These are phyloP conservation scores for Hericium rajendrae DNA, from an alignment of 768 basidiomycete species.

Conservation along the genomic window DNA sequence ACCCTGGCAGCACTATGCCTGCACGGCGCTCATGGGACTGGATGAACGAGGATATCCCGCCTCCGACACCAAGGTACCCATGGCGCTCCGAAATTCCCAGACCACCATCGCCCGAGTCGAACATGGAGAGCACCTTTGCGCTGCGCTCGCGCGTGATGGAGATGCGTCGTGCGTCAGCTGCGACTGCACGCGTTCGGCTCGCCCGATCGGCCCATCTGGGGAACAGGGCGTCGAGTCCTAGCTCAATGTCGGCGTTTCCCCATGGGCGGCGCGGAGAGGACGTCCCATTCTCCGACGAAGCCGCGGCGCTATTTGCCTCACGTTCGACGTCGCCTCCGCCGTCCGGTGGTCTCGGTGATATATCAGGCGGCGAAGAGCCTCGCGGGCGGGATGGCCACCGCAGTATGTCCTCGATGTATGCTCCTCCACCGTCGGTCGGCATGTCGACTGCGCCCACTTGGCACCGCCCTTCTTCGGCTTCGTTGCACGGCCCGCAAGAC, in stretches of 20 bases:
- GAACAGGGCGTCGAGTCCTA: too few relatives aligned
- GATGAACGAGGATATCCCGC: too few relatives aligned
- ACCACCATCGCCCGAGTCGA: too few relatives aligned
- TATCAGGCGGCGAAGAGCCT: background rate
- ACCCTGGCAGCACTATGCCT: too few relatives aligned
- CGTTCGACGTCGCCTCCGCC: constrained; percentile 4
- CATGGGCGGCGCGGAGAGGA: background rate
- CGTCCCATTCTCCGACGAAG: constrained; percentile 12
- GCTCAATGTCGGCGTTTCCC: too few relatives aligned
- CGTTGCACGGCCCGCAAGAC: background rate
- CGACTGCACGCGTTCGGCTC: background rate
- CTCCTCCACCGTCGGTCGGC: background rate
- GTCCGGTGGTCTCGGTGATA: too few relatives aligned
- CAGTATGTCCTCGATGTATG: background rate
- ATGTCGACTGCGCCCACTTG: background rate
- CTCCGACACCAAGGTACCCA: too few relatives aligned
- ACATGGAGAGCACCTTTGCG: too few relatives aligned
- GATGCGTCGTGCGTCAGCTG: background rate
- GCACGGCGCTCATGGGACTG: too few relatives aligned
- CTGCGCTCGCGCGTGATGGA: too few relatives aligned
- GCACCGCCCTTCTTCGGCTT: too few relatives aligned
- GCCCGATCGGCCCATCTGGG: background rate
- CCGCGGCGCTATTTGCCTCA: constrained; percentile 12
- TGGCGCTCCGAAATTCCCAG: too few relatives aligned
- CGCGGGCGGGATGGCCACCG: background rate